phyloP scores from a whole-genome alignment of 331 rosid species.

The Pyrus hybrid region DNA sequence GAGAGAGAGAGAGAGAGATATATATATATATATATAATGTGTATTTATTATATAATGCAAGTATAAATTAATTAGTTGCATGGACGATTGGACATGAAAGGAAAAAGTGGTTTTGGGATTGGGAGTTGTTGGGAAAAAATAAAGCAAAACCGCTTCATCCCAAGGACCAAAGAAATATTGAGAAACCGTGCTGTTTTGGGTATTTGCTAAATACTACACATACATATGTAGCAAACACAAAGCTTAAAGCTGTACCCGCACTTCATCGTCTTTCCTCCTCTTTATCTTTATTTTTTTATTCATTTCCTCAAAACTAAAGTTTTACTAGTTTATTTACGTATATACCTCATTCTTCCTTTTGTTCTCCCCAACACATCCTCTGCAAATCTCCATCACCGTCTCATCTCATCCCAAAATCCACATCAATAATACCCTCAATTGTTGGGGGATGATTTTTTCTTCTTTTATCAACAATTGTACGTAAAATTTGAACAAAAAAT shows the following conservation, averaged over 20 bases:
- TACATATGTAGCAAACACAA: background rate
- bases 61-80: no score
- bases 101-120: slow-evolving; percentile 39
- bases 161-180: slow-evolving; percentile 27
- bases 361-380: slow-evolving; percentile 26
- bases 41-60: no score
- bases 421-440: background rate
- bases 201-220: slow-evolving; percentile 7
- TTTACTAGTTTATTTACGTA: background rate
- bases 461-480: background rate
- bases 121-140: slow-evolving; percentile 28
- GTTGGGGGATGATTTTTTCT: background rate
- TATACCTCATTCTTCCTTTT: slow-evolving; percentile 6
- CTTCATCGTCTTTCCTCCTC: slow-evolving; percentile 23
- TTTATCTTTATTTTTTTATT: slow-evolving; percentile 19
- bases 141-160: slow-evolving; percentile 30
- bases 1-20: no score
- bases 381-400: slow-evolving; percentile 5
- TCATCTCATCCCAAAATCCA: background rate
- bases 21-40: no score
- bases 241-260: slow-evolving; percentile 29
- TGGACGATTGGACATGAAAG: no score
- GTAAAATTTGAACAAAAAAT: background rate
- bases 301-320: background rate
- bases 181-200: slow-evolving; percentile 90